Evolutionary conservation across 345 rosid genomes (phyloP).

Genomic region (Boechera divaricarpa): DNA sequence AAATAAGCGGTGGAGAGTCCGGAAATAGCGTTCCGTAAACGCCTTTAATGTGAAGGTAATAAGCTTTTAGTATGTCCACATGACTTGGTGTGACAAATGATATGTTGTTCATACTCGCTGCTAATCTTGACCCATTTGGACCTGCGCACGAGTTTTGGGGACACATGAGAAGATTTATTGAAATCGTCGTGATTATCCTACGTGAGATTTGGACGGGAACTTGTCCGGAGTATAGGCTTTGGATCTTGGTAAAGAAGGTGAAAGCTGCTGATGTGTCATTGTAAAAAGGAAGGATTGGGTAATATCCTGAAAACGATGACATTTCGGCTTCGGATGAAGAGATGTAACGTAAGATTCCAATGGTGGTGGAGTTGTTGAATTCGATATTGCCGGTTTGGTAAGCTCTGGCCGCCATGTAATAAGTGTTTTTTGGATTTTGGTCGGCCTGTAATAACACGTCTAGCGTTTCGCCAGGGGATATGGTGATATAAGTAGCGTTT

Average conservation of each 20-base stretch:
- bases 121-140: slow-evolving; percentile 39
- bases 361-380: slow-evolving; percentile 49
- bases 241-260: slow-evolving; percentile 8
- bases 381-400: slow-evolving; percentile 33
- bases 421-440: slow-evolving; percentile 40
- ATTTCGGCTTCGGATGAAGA: neutral
- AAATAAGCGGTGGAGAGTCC: slow-evolving; percentile 34
- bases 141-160: slow-evolving; percentile 35
- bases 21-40: slow-evolving; percentile 48
- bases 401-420: slow-evolving; percentile 64
- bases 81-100: slow-evolving; percentile 42
- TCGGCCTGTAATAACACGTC: slow-evolving; percentile 59
- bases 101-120: slow-evolving; percentile 40
- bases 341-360: slow-evolving; percentile 51
- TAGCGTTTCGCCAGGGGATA: slow-evolving; percentile 66
- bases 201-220: slow-evolving; percentile 27
- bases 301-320: slow-evolving; percentile 20
- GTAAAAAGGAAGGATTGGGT: slow-evolving; percentile 54
- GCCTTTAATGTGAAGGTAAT: slow-evolving; percentile 26
- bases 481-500: slow-evolving; percentile 44
- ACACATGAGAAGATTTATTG: slow-evolving; percentile 40
- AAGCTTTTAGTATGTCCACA: slow-evolving; percentile 42
- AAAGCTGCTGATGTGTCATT: slow-evolving; percentile 49
- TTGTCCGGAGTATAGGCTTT: slow-evolving; percentile 20
- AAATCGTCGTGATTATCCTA: slow-evolving; percentile 43